These are phyloP conservation scores for Raffaelea arxii DNA, from an alignment of 2,329 filamentous ascomycete genomes.

Conservation along the genomic window DNA sequence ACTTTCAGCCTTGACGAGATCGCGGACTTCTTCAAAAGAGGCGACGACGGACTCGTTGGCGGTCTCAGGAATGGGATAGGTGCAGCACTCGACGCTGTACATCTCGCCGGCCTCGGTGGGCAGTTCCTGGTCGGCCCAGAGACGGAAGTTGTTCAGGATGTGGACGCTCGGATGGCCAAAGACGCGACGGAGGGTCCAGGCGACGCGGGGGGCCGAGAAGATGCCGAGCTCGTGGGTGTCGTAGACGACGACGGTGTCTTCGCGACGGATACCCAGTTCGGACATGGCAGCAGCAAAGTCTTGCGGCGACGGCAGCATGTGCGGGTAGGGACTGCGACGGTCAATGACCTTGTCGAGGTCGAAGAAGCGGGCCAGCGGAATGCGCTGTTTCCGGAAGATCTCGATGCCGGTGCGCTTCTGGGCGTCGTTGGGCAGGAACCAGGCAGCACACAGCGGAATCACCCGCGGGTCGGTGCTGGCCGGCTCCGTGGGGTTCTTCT, in stretches of 20 bases:
- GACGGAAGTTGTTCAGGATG: conserved; percentile 87
- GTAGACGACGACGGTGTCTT: conserved; percentile 90
- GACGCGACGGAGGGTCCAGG: conserved; percentile 82
- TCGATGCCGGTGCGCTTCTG: conserved; percentile 64
- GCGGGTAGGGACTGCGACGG: conserved; percentile 77
- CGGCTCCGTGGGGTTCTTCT: conserved; percentile 68
- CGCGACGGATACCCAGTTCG: conserved; percentile 71
- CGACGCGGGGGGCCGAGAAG: conserved; percentile 86
- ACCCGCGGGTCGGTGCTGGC: conserved; percentile 76
- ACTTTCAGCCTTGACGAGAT: conserved; percentile 71
- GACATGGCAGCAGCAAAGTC: conserved; percentile 84
- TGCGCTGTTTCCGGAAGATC: conserved; percentile 71
- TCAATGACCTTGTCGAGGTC: conserved; percentile 91
- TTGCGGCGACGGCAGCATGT: conserved; percentile 83
- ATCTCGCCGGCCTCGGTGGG: conserved; percentile 74
- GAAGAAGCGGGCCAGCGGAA: conserved; percentile 89
- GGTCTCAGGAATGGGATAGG: conserved; percentile 54
- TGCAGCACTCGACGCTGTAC: conserved; percentile 54
- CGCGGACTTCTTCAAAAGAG: conserved; percentile 73
- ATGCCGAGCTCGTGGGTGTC: conserved; percentile 86
- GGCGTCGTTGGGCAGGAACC: conserved; percentile 88
- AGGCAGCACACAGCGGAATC: conserved; percentile 82
- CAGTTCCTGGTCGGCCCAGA: conserved; percentile 80
- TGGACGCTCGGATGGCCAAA: conserved; percentile 88
- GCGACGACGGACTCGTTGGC: conserved; percentile 52